Evolutionary conservation across 1,139 yeast species (phyloP).

Genomic region (Saccharomyces pastorianus): DNA sequence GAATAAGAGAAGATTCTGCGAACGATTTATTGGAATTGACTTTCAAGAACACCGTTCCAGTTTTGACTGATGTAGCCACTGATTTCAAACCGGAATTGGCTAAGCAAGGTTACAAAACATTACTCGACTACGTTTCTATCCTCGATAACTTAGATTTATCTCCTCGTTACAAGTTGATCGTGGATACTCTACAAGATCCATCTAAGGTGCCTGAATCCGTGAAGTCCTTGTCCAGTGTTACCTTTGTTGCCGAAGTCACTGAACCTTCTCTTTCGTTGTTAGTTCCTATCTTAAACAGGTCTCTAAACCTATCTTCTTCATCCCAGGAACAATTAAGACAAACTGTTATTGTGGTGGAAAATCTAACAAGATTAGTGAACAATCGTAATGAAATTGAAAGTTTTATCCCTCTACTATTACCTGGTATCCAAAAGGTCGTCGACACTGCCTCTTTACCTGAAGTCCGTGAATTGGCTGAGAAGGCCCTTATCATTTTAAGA

Average conservation of each 20-base stretch:
- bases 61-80: conserved; percentile 79
- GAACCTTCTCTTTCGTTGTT: conserved; percentile 87
- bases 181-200: conserved; percentile 85
- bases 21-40: conserved; percentile 76
- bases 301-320: conserved; percentile 73
- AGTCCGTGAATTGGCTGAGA: conserved; percentile 85
- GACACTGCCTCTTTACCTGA: conserved; percentile 92
- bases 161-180: conserved; percentile 77
- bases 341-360: conserved; percentile 92
- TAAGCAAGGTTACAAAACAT: conserved; percentile 68
- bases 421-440: conserved; percentile 83
- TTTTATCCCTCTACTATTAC: conserved; percentile 76
- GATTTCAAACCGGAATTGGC: conserved; percentile 96
- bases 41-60: conserved; percentile 73
- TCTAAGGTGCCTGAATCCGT: conserved; percentile 82
- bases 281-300: conserved; percentile 88
- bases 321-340: conserved; percentile 95
- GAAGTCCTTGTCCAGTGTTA: conserved; percentile 82
- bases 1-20: conserved; percentile 70
- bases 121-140: conserved; percentile 66
- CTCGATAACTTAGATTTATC: conserved; percentile 88
- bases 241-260: conserved; percentile 97
- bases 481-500: conserved; percentile 71
- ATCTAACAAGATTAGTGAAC: conserved; percentile 89
- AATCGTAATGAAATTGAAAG: conserved; percentile 86